These are phyloP conservation scores for Elongisporangium prolatum DNA, from an alignment of 352 stramenopile species.

Conservation along the genomic window DNA sequence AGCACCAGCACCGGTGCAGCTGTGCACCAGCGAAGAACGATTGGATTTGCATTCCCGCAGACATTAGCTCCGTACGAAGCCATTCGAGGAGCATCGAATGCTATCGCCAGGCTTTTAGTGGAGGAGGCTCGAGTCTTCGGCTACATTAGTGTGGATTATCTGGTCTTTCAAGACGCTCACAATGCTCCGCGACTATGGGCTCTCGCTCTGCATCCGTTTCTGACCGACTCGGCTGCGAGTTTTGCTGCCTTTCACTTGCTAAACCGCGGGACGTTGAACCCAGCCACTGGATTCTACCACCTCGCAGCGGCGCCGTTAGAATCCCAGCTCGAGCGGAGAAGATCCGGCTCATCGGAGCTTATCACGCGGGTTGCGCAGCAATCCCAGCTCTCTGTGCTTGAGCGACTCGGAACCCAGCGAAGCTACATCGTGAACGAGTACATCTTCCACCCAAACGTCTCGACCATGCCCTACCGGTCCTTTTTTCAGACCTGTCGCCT, in stretches of 20 bases:
- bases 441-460: slow-evolving; percentile 75
- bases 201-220: slow-evolving; percentile 63
- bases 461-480: slow-evolving; percentile 65
- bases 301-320: slow-evolving; percentile 9
- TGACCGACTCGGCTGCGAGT: slow-evolving; percentile 70
- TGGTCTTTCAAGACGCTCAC: slow-evolving; percentile 63
- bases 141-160: slow-evolving; percentile 79
- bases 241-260: slow-evolving; percentile 74
- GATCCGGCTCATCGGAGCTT: slow-evolving; percentile 4
- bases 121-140: slow-evolving; percentile 52
- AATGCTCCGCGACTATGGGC: slow-evolving; percentile 64
- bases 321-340: neutral
- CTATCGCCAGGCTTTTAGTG: slow-evolving; percentile 39
- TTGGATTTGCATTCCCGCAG: slow-evolving; percentile 79
- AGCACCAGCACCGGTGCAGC: slow-evolving; percentile 10
- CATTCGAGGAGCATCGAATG: slow-evolving; percentile 52
- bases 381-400: slow-evolving; percentile 9
- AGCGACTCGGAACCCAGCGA: slow-evolving; percentile 20
- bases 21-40: slow-evolving; percentile 22
- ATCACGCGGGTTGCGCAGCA: slow-evolving; percentile 27
- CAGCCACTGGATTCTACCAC: slow-evolving; percentile 27
- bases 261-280: slow-evolving; percentile 32
- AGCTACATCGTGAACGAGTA: slow-evolving; percentile 73
- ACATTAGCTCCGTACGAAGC: slow-evolving; percentile 67
- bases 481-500: slow-evolving; percentile 89